Conservation (phyloP, 23 red algal genomes). For the Gracilaria vermiculophylla region DNA sequence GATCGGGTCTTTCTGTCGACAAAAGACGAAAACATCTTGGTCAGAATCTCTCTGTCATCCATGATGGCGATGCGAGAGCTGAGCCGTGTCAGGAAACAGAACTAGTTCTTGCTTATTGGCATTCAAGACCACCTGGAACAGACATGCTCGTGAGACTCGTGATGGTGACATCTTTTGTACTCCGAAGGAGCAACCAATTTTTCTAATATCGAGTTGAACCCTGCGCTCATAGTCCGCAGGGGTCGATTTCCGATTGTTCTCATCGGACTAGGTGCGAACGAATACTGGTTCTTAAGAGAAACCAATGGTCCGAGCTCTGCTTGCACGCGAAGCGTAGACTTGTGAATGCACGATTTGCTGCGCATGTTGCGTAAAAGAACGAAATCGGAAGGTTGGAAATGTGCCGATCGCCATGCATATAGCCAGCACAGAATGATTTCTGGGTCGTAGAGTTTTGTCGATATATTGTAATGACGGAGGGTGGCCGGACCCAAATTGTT, state of each 20-base stretch:
- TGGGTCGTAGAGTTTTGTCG: no score
- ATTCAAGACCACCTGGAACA: background rate
- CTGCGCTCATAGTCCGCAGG: background rate
- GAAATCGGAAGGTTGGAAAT: no score
- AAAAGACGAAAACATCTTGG: conserved; percentile 53
- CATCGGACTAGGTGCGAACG: no score
- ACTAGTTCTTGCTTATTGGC: background rate
- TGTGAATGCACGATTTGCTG: no score
- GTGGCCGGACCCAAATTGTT: background rate
- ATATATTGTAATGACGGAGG: no score
- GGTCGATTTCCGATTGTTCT: background rate
- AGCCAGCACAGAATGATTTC: no score
- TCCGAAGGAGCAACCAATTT: background rate
- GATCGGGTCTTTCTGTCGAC: conserved; percentile 27
- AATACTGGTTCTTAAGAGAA: no score
- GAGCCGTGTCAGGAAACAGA: background rate
- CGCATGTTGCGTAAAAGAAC: no score
- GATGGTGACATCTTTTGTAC: background rate
- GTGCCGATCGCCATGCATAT: no score
- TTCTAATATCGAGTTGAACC: background rate
- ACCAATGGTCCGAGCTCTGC: no score
- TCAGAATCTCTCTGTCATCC: conserved; percentile 46
- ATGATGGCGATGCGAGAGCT: background rate
- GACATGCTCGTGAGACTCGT: no score
- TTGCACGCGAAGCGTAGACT: no score